Evolutionary conservation across 352 stramenopile species (phyloP), one percentile per base, ranked within the genome.

Genomic region (Phytophthora agathidicida): DNA sequence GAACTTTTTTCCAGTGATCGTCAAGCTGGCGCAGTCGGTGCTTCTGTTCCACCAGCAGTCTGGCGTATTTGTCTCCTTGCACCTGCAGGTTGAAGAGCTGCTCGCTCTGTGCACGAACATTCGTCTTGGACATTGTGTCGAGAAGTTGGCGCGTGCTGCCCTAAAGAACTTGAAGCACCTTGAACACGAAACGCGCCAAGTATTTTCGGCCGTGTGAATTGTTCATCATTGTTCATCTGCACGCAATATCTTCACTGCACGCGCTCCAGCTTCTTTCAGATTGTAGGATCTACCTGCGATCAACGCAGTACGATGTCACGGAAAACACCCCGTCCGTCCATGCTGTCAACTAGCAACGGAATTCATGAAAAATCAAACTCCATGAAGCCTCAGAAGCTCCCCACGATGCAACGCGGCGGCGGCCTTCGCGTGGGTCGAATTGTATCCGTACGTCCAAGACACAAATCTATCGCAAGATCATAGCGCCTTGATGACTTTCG

Each of bases 1-100:
- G 61, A 30, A 80, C 69, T 48, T 85, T 88, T 26, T 80, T 88
- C 65, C 74, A 91, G 55, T 90, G 77, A 35, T 73, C 79, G 13
- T 93, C 82, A 13, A 91, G 68, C 37, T 91, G 71, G 1, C 71
- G 71, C 13, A 89, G 67, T 9, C 83, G 83, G 35, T 89, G 73
- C 51, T 91, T 93, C 60, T 91, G 79, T 46, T 80, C 80, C 8
- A 88, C 69, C 7, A 93, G 56, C 30, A 91, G 60, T 13, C 80
- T 66, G 27, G 83, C 75, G 47, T 89, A 93, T 60, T 90, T 91
- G 75, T 93, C 83, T 14, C 79, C 79, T 60, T 91, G 79, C 3
- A 91, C 68, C 52, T 93, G 83, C n/a, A 93, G 62, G 43, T 87
- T 86, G 71, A 93, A 93, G 44, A 91, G 75, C 68, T 88, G 74